phyloP scores from a whole-genome alignment of 495 filamentous ascomycete genomes.

The Penicillium macrosclerotiorum region DNA sequence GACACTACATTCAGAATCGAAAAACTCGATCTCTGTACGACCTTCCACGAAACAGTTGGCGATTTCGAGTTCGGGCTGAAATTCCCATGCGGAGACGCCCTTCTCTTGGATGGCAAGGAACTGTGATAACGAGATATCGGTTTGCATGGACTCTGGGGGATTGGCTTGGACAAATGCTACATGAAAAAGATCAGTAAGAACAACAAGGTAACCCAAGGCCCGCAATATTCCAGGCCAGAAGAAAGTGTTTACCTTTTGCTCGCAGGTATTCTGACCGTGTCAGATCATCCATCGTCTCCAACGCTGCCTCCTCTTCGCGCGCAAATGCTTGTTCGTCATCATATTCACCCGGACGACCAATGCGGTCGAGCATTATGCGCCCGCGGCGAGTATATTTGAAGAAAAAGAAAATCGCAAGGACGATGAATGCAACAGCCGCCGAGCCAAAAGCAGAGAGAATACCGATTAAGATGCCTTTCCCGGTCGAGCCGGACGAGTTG shows the following conservation, averaged over 20 bases:
- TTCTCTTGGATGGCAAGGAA: constrained; percentile 99
- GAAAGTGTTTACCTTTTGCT: constrained; percentile 75
- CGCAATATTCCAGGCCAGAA: background rate
- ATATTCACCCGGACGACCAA: constrained; percentile 92
- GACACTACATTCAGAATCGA: constrained; percentile 94
- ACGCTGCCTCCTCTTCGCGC: constrained; percentile 88
- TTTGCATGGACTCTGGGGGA: constrained; percentile 90
- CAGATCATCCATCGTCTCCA: constrained; percentile 95
- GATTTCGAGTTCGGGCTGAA: constrained; percentile 96
- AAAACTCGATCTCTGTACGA: constrained; percentile 97
- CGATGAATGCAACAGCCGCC: constrained; percentile 73
- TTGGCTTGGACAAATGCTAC: constrained; percentile 91
- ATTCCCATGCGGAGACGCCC: constrained; percentile 97
- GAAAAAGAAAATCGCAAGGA: constrained; percentile 83
- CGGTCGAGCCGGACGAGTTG: constrained; percentile 52
- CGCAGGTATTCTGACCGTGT: constrained; percentile 84
- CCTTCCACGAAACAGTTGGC: constrained; percentile 98
- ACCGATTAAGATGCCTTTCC: constrained; percentile 88
- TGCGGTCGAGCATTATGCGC: constrained; percentile 88
- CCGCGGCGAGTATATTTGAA: constrained; percentile 87
- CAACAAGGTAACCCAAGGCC: constrained; percentile 13
- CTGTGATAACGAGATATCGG: constrained; percentile 95
- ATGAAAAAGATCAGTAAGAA: constrained; percentile 2
- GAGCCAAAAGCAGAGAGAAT: constrained; percentile 96
- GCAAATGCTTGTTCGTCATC: constrained; percentile 94